A percentile compares a stretch with the other conserved stretches of the same genome.
phyloP scores from a whole-genome alignment of 2,329 filamentous ascomycete species.

The Trichoderma sp. region DNA sequence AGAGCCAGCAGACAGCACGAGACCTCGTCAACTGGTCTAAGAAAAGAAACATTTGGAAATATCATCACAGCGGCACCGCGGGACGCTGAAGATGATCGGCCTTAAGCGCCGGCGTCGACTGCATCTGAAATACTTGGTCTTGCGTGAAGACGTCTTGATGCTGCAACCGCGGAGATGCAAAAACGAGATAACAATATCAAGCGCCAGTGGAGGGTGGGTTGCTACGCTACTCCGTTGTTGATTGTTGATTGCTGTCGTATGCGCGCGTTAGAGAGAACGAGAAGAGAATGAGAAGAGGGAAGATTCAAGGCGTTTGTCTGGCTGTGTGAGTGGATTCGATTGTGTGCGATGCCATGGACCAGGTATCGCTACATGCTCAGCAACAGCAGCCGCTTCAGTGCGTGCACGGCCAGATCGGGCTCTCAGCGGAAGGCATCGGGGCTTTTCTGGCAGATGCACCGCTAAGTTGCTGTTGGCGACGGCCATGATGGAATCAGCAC shows the following conservation, averaged over 20 bases:
- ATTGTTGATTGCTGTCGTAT: neutral
- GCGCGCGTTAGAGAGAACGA: neutral
- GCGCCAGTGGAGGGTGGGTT: neutral
- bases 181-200: neutral
- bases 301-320: too few species aligned
- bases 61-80: neutral
- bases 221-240: neutral
- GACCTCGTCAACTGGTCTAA: conserved; percentile 1
- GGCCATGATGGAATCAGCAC: neutral
- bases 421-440: neutral
- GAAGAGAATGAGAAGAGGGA: too few species aligned
- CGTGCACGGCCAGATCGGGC: neutral
- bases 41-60: conserved; percentile 2
- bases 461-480: neutral
- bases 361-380: neutral
- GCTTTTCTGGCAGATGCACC: neutral
- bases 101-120: conserved; percentile 3
- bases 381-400: neutral
- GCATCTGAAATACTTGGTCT: neutral
- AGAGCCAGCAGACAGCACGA: neutral
- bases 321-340: neutral
- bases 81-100: conserved; percentile 10
- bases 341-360: neutral
- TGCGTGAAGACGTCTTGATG: neutral
- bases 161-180: neutral